Evolutionary conservation across 2,329 filamentous ascomycete species (phyloP).

Genomic region (Colletotrichum musae): DNA sequence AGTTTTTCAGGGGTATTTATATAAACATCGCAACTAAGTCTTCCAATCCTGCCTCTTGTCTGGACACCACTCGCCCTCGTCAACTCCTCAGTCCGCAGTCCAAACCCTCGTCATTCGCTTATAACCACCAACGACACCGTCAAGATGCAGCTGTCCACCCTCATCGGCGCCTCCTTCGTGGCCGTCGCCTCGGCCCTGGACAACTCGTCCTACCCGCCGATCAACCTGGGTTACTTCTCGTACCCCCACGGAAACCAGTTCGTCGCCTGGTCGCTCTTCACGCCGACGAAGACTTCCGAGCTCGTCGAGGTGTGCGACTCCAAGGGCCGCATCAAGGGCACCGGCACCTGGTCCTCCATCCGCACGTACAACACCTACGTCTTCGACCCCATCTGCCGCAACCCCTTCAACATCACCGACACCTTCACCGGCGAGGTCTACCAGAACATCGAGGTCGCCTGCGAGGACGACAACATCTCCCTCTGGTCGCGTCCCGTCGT

Average conservation of each 20-base stretch:
- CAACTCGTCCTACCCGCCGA: slow-evolving; percentile 20
- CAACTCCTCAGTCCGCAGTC: not conserved
- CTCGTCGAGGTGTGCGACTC: slow-evolving; percentile 19
- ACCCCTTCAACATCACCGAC: slow-evolving; percentile 35
- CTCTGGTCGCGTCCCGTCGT: not conserved
- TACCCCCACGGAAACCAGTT: slow-evolving; percentile 11
- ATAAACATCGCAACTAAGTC: not conserved
- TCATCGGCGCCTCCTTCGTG: slow-evolving; percentile 13
- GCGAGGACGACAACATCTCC: slow-evolving; percentile 25
- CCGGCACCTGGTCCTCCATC: slow-evolving; percentile 22
- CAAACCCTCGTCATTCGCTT: not conserved
- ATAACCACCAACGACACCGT: not conserved
- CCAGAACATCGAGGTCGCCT: slow-evolving; percentile 31
- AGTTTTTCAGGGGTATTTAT: not conserved
- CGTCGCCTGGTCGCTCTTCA: slow-evolving; percentile 35
- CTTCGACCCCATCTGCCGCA: slow-evolving; percentile 29
- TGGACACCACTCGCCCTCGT: not conserved
- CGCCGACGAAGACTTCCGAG: slow-evolving; percentile 25
- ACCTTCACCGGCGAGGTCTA: slow-evolving; percentile 16
- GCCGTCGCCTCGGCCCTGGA: slow-evolving; percentile 10
- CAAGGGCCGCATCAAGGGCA: slow-evolving; percentile 11
- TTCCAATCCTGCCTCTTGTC: not conserved
- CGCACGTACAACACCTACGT: slow-evolving; percentile 19
- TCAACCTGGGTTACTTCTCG: slow-evolving; percentile 27
- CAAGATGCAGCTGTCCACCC: slow-evolving; percentile 21